Base-by-base conservation (phyloP, 441 rosid species). In the Adansonia gregorii region DNA sequence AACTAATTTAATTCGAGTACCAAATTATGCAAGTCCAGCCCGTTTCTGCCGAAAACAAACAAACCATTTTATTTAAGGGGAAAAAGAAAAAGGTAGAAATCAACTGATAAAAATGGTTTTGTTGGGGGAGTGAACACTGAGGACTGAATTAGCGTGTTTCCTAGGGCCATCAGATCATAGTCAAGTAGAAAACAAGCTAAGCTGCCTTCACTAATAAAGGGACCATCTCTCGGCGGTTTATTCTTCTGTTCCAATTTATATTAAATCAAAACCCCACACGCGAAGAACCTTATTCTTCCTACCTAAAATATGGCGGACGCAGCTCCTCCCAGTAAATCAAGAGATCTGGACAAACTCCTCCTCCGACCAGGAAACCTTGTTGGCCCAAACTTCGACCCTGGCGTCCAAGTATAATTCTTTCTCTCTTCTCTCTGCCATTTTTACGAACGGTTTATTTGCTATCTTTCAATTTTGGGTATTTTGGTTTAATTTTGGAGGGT, bases 261-360 rank as follows among this genome's bases (percentile, higher is more conserved):
- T 35, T 9, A 46, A 77, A 41, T 3, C 20, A 19, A 22, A 56
- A 15, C 12, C 14, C 9, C 65, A 31, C 54, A 8, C 43, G 17
- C 3, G 7, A 70, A 56, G 56, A 61, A 14, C 43, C 64, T 35
- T 41, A 75, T 4, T 66, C 49, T 11, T 55, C 19, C 39, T 35
- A 35, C 4, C 68, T 49, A 70, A 56, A 79, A 55, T 0, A 95
- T 95, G 98, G 89, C 89, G 43, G 91, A 81, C 77, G 46, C 86
- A 49, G 82, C 55, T 78, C 86, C 76, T 56, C 88, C 79, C 66
- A 92, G 98, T 79, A 86, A 91, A 81, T 84, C 95, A 58, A 90
- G 95, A 80, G 97, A 94, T 93, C 89, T 91, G 24, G 97, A 95
- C 80, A 94, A 95, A 86, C 91, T 93, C 65, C 91, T 95, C 22